Evolutionary conservation across 192 early-diverging fungal species (phyloP), one percentile per base, ranked within the genome.

Genomic region (Gigaspora rosea): DNA sequence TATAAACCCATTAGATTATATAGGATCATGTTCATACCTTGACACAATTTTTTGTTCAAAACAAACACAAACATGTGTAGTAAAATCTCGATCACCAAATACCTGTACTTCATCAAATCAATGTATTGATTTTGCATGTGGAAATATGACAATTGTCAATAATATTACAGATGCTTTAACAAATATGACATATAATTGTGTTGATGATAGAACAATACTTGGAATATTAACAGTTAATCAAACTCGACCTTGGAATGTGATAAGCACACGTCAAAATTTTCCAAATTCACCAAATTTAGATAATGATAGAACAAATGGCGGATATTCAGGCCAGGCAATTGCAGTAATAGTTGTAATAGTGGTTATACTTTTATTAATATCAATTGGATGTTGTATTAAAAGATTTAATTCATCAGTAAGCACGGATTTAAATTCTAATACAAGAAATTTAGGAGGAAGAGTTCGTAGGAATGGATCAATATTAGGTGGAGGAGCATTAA

Each of bases 1-100:
- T 62, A 12, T 62, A 32, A 62, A 13, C 20, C 59, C 59, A 62
- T 62, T 62, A 18, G 59, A 62, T 62, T 62, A 35, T 27, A 62
- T 62, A 32, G 59, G 59, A 22, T 32, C 22, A 22, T 62, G 59
- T 62, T 32, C 11, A 32, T 18, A 62, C 7, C 27, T 27, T 27
- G 27, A 27, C 27, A 27, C 27, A 27, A 27, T 27, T 27, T 13
- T 41, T 41, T 41, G 41, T 41, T 41, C 2, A 41, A 41, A 41
- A 1, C 4, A 7, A 7, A 41, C 41, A 1, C 4, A 7, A 7
- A 41, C 41, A 41, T 41, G 41, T 41, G 7, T 41, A 41, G 4
- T 41, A 41, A 41, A 41, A 41, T 41, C 0, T 41, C 41, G 4
- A 41, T 0, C 41, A 27, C 3, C 0, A 22, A 11, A 3, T 22